Conservation (phyloP, 1,139 yeast species). For the Meyerozyma athensensis region DNA sequence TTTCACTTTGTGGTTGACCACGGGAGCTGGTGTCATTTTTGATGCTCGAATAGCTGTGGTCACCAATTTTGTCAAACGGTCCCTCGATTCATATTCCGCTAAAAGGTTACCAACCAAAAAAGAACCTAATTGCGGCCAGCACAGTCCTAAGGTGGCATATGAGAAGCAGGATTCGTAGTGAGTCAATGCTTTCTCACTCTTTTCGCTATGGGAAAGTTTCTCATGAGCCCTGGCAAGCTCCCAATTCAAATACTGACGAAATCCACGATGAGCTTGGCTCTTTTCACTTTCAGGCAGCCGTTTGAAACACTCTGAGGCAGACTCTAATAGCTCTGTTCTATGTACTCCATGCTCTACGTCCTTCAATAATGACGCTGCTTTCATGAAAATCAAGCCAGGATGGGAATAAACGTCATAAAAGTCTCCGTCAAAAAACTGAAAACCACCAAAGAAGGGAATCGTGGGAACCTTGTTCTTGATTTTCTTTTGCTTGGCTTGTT, state of each 20-base stretch:
- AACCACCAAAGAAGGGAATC: conserved; percentile 30
- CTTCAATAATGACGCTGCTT: conserved; percentile 16
- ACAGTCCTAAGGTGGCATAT: background rate
- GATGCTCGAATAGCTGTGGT: background rate
- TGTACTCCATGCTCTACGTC: background rate
- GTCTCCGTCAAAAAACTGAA: conserved; percentile 22
- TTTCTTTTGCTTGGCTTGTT: conserved; percentile 8
- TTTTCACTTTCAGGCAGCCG: background rate
- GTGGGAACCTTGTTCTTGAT: conserved; percentile 7
- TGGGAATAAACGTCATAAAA: conserved; percentile 23
- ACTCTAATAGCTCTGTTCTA: conserved; percentile 4
- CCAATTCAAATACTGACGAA: conserved; percentile 40
- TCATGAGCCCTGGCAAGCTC: conserved; percentile 46
- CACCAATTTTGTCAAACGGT: background rate
- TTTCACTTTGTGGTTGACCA: background rate
- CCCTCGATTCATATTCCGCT: background rate
- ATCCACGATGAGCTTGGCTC: conserved; percentile 18
- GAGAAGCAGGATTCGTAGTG: conserved; percentile 29
- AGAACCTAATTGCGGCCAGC: background rate
- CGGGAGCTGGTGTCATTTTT: background rate
- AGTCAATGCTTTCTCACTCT: conserved; percentile 32
- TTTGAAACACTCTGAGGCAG: background rate
- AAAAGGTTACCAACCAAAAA: background rate
- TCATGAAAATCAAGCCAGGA: conserved; percentile 26
- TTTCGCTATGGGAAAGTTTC: conserved; percentile 20